Base-by-base conservation (phyloP, 2,329 filamentous ascomycete genomes). In the Diaporthe eres region DNA sequence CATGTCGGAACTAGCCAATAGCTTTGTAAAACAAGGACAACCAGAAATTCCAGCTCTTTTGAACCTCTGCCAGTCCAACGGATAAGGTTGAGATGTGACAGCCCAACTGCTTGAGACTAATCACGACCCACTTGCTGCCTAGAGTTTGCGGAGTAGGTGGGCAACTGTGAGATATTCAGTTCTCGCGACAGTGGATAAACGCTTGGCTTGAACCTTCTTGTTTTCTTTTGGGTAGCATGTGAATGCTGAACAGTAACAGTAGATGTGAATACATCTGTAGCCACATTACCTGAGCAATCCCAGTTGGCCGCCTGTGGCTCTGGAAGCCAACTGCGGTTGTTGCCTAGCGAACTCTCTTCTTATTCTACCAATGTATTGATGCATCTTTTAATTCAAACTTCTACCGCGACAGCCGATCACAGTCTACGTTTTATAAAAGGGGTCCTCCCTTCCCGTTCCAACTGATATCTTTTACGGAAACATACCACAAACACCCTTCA, bases 241-340 rank as follows among this genome's bases (percentile, higher is more conserved):
- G 58, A 61, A 42, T 61, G 58, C 15, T 25, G 6, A 61, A 42
- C 12, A 22, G 58, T 13, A 42, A 42, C 12, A 22, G 37, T 13
- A 17, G 4, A 5, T 63, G 34, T 31, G 37, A 42, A 63, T 42
- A 25, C 7, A 44, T 19, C 10, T 42, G 13, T 9, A 10, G 10
- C 37, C 37, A 42, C n/a, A 25, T 44, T 15, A 61, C 28, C 28
- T 31, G 58, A 25, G n/a, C 37, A 42, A 28, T 37, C 34, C n/a
- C 4, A 2, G 58, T 61, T 25, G 22, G 58, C 58, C 42, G 58
- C 58, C 58, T 61, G 58, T 44, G 58, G 37, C 58, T 42, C 60
- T 63, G 28, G 60, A 22, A 63, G 60, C 60, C 13, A 63, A 63
- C 37, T 17, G 39, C 39, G 17, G 4, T 31, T 44, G 60, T 28